Percentiles rank a stretch among this genome's conserved stretches.
These are phyloP conservation scores for Claviceps pazoutovae DNA, from an alignment of 2,329 filamentous ascomycete genomes.

Conservation along the genomic window DNA sequence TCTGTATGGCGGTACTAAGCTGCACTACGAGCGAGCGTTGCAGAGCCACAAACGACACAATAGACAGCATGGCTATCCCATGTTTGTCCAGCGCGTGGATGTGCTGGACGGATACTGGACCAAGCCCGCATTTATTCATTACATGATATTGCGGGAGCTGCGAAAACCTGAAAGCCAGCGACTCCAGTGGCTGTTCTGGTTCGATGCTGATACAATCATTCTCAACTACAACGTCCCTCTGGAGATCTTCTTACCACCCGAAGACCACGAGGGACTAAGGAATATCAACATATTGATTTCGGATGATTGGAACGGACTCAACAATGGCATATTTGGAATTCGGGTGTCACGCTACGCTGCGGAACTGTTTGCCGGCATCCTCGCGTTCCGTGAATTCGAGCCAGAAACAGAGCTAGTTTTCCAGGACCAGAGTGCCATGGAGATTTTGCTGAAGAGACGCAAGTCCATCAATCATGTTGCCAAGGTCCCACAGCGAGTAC, in stretches of 20 bases:
- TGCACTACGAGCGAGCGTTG: slow-evolving; percentile 14
- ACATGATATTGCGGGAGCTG: slow-evolving; percentile 23
- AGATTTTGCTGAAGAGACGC: slow-evolving; percentile 5
- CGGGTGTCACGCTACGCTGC: slow-evolving; percentile 8
- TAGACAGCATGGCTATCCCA: slow-evolving; percentile 18
- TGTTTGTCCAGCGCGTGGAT: slow-evolving; percentile 19
- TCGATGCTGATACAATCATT: slow-evolving; percentile 9
- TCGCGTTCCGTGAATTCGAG: slow-evolving; percentile 8
- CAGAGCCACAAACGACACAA: slow-evolving; percentile 22
- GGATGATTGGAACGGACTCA: slow-evolving; percentile 4
- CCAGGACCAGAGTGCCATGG: slow-evolving; percentile 11
- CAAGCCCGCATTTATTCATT: slow-evolving; percentile 24
- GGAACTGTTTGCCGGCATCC: slow-evolving; percentile 8
- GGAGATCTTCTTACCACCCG: slow-evolving; percentile 2
- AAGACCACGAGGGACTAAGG: neutral
- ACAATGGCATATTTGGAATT: slow-evolving; percentile 8
- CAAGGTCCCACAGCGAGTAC: slow-evolving; percentile 8
- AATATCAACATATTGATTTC: neutral
- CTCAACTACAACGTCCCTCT: slow-evolving; percentile 5
- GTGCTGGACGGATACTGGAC: slow-evolving; percentile 21
- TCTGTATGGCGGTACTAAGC: slow-evolving; percentile 1
- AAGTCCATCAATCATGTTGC: slow-evolving; percentile 5
- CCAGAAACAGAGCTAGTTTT: slow-evolving; percentile 7
- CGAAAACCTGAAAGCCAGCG: slow-evolving; percentile 23
- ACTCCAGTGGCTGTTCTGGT: slow-evolving; percentile 24